Conservation (phyloP, 148 eudicot species). For the Vaccinium corymbosum region DNA sequence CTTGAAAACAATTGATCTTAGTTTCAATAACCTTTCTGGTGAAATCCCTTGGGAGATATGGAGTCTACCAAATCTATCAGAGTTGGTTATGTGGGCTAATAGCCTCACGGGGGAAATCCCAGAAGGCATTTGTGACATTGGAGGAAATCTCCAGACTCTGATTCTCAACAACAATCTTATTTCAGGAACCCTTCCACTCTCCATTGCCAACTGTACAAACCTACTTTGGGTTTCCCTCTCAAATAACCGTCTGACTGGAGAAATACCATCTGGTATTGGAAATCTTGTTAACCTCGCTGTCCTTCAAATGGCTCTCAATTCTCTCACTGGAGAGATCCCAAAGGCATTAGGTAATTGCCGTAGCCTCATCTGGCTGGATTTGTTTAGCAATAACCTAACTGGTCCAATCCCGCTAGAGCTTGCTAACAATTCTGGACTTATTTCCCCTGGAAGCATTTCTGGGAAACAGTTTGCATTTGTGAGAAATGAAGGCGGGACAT, state of each 20-base stretch:
- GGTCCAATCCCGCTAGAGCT: slow-evolving; percentile 43
- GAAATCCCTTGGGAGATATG: slow-evolving; percentile 62
- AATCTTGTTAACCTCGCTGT: slow-evolving; percentile 46
- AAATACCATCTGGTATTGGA: slow-evolving; percentile 45
- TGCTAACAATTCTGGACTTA: slow-evolving; percentile 36
- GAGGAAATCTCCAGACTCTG: slow-evolving; percentile 59
- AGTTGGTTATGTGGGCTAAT: slow-evolving; percentile 89
- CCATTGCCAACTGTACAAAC: slow-evolving; percentile 63
- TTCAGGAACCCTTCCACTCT: slow-evolving; percentile 61
- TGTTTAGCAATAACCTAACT: slow-evolving; percentile 45
- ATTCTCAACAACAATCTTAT: slow-evolving; percentile 80
- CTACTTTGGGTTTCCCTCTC: slow-evolving; percentile 85
- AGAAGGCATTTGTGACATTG: slow-evolving; percentile 56
- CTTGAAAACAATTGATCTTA: slow-evolving; percentile 66
- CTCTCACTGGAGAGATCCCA: slow-evolving; percentile 47
- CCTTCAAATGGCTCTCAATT: slow-evolving; percentile 55
- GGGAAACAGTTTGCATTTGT: slow-evolving; percentile 51
- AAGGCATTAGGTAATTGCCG: slow-evolving; percentile 35
- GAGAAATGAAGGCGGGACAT: slow-evolving; percentile 57
- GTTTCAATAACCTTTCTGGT: slow-evolving; percentile 67
- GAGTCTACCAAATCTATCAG: slow-evolving; percentile 52
- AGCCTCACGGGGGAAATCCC: slow-evolving; percentile 75
- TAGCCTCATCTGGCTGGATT: slow-evolving; percentile 56
- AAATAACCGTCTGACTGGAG: slow-evolving; percentile 49
- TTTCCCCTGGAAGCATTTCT: slow-evolving; percentile 44